These are phyloP conservation scores for Myxozyma sirexii DNA, from an alignment of 805 yeast species.

Conservation along the genomic window DNA sequence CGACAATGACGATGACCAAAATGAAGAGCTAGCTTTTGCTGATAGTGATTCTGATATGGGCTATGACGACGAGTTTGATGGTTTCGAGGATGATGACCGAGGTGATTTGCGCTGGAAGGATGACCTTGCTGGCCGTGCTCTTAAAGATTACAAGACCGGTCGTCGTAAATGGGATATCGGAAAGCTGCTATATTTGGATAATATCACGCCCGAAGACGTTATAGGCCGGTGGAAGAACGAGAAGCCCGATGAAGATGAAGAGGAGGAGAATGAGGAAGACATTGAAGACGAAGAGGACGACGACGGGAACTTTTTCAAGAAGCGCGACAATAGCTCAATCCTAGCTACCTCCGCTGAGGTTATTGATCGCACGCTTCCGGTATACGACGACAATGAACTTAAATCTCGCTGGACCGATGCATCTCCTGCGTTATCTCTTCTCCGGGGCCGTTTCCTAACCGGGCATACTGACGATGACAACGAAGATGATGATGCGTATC, in stretches of 20 bases:
- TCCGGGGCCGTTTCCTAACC: slow-evolving; percentile 30
- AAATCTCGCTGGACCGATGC: slow-evolving; percentile 34
- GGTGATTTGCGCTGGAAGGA: slow-evolving; percentile 41
- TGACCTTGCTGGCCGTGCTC: slow-evolving; percentile 53
- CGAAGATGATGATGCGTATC: slow-evolving; percentile 44
- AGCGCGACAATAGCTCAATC: slow-evolving; percentile 37
- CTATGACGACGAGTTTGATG: slow-evolving; percentile 47
- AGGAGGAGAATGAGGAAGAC: slow-evolving; percentile 36
- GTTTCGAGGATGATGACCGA: slow-evolving; percentile 48
- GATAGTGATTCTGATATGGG: slow-evolving; percentile 48
- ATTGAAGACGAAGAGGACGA: slow-evolving; percentile 33
- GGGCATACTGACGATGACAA: slow-evolving; percentile 39
- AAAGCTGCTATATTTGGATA: slow-evolving; percentile 76
- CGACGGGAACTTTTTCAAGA: slow-evolving; percentile 39
- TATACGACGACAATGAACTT: slow-evolving; percentile 21
- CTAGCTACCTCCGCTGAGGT: slow-evolving; percentile 22
- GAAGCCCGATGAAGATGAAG: slow-evolving; percentile 43
- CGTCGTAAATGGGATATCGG: slow-evolving; percentile 75
- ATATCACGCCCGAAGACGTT: slow-evolving; percentile 73
- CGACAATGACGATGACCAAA: slow-evolving; percentile 44
- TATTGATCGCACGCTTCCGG: slow-evolving; percentile 32
- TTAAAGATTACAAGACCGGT: slow-evolving; percentile 57
- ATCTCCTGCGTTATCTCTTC: slow-evolving; percentile 17
- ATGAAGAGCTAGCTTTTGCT: slow-evolving; percentile 53
- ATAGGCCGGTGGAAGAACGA: slow-evolving; percentile 70